These are phyloP conservation scores for Gastrodia elata DNA, from an alignment of 106 monocot species.

Conservation along the genomic window DNA sequence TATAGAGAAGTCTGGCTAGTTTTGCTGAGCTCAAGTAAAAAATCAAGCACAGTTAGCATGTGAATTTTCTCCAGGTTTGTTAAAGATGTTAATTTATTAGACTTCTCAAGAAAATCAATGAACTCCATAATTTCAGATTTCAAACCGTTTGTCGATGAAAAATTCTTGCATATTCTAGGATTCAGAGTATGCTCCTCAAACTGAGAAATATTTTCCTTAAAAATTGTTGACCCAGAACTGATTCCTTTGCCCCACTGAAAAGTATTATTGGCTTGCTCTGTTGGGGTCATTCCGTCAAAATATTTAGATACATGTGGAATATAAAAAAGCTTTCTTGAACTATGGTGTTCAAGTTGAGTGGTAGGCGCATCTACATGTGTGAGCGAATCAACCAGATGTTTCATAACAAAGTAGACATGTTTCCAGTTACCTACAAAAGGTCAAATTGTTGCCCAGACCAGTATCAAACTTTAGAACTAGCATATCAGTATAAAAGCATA, in stretches of 20 bases:
- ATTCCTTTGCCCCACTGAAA: slow-evolving; percentile 60
- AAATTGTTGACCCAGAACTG: slow-evolving; percentile 11
- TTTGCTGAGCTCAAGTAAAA: slow-evolving; percentile 56
- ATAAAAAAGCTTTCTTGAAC: slow-evolving; percentile 11
- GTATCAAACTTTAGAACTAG: neutral
- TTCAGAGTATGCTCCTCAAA: slow-evolving; percentile 15
- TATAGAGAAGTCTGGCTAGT: slow-evolving; percentile 49
- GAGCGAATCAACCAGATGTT: slow-evolving; percentile 59
- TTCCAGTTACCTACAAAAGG: slow-evolving; percentile 70
- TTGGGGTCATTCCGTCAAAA: slow-evolving; percentile 25
- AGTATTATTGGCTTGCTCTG: slow-evolving; percentile 13
- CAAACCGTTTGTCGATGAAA: slow-evolving; percentile 13
- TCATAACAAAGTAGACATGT: slow-evolving; percentile 49
- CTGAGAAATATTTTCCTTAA: slow-evolving; percentile 20
- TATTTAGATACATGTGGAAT: slow-evolving; percentile 47
- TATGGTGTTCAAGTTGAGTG: neutral
- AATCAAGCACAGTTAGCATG: slow-evolving; percentile 57
- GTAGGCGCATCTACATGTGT: slow-evolving; percentile 20
- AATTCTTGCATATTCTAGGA: slow-evolving; percentile 3
- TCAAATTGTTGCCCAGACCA: neutral
- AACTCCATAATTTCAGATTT: slow-evolving; percentile 44
- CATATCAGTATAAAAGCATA: neutral
- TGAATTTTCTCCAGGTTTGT: slow-evolving; percentile 41
- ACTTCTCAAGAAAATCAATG: slow-evolving; percentile 27
- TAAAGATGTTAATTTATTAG: slow-evolving; percentile 15